These are phyloP conservation scores for Yarrowia osloensis DNA, from an alignment of 805 yeast genomes.

Conservation along the genomic window DNA sequence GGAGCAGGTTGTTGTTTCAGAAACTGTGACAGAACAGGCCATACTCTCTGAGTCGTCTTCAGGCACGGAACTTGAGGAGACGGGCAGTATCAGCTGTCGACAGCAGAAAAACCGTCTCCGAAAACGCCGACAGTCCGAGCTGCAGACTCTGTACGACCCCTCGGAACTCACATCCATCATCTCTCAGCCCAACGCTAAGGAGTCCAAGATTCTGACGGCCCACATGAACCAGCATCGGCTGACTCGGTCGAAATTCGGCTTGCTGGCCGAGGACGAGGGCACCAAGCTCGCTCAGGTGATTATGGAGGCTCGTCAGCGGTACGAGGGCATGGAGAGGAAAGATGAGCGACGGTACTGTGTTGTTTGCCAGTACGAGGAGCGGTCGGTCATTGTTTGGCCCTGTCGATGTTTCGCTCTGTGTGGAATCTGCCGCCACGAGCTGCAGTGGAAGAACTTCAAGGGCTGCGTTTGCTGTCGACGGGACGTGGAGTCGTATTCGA, in stretches of 20 bases:
- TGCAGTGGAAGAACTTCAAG: constrained; percentile 69
- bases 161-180: constrained; percentile 16
- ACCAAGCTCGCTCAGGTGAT: constrained; percentile 17
- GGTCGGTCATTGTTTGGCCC: constrained; percentile 89
- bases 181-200: constrained; percentile 17
- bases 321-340: constrained; percentile 17
- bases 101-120: background rate
- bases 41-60: background rate
- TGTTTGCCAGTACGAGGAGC: constrained; percentile 71
- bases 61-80: background rate
- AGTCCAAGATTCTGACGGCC: constrained; percentile 19
- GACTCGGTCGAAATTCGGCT: constrained; percentile 7
- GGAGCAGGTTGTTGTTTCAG: background rate
- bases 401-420: constrained; percentile 88
- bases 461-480: constrained; percentile 86
- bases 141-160: constrained; percentile 19
- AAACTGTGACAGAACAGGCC: background rate
- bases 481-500: constrained; percentile 66
- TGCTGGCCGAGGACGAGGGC: background rate
- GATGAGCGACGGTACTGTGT: constrained; percentile 53
- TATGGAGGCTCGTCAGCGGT: constrained; percentile 18
- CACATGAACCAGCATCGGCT: constrained; percentile 27
- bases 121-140: constrained; percentile 2
- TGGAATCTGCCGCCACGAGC: constrained; percentile 73
- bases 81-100: background rate